These are phyloP conservation scores for Chalciporus sphaerocephalus DNA, from an alignment of 768 basidiomycete genomes.

Conservation along the genomic window DNA sequence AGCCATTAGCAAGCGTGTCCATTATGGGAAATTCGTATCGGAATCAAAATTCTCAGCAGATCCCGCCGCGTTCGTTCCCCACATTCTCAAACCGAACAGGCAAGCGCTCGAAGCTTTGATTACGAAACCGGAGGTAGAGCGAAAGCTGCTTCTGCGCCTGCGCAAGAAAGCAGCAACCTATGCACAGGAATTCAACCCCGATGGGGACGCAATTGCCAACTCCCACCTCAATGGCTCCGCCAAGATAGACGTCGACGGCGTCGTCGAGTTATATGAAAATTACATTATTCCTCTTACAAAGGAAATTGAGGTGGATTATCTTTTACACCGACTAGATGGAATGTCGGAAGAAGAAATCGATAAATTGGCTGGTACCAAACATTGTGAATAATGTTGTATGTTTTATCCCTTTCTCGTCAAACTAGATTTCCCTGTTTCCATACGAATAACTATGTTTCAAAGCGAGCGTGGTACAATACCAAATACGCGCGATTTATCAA, in stretches of 20 bases:
- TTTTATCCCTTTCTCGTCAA: slow-evolving; percentile 5
- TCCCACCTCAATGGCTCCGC: slow-evolving; percentile 31
- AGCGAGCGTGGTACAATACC: slow-evolving; percentile 20
- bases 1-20: slow-evolving; percentile 95
- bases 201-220: slow-evolving; percentile 48
- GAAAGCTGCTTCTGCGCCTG: slow-evolving; percentile 73
- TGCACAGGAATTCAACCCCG: slow-evolving; percentile 78
- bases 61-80: slow-evolving; percentile 86
- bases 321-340: slow-evolving; percentile 85
- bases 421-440: slow-evolving; percentile 1
- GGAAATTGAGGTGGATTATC: slow-evolving; percentile 98
- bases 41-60: slow-evolving; percentile 92
- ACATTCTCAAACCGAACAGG: slow-evolving; percentile 78
- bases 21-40: slow-evolving; percentile 99
- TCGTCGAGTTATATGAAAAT: slow-evolving; percentile 89
- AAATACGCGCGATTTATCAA: slow-evolving; percentile 14
- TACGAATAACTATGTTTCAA: slow-evolving; percentile 20
- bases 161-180: slow-evolving; percentile 78
- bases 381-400: slow-evolving; percentile 10
- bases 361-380: slow-evolving; percentile 35
- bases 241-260: slow-evolving; percentile 90
- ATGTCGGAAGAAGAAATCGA: slow-evolving; percentile 79
- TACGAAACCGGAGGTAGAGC: slow-evolving; percentile 96
- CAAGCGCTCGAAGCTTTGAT: slow-evolving; percentile 79
- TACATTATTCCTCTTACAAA: slow-evolving; percentile 97